phyloP scores from a whole-genome alignment of 2,329 filamentous ascomycete genomes.

The Venturia effusa region DNA sequence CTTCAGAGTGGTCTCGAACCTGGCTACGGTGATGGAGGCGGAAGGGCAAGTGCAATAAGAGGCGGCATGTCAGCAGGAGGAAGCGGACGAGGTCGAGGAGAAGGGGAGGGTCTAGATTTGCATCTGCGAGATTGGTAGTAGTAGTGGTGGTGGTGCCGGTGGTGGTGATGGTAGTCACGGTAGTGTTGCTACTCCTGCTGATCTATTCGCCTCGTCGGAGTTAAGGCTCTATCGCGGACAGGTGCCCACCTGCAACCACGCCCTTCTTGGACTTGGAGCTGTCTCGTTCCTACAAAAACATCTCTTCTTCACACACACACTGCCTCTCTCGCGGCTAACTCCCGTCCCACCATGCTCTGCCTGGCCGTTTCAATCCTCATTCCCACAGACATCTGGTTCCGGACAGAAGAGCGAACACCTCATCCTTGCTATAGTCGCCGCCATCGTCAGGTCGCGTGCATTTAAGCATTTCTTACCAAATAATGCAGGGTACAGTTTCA shows the following conservation, averaged over 20 bases:
- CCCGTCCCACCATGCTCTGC: neutral
- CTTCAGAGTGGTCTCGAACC: neutral
- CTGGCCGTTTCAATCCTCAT: neutral
- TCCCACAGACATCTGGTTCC: neutral
- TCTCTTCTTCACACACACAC: too few species aligned
- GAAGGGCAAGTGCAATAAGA: neutral
- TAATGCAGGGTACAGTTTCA: too few species aligned
- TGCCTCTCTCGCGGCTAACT: neutral
- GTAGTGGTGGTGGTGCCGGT: too few species aligned
- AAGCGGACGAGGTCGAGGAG: neutral
- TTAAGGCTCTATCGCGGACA: neutral
- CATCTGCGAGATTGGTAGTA: too few species aligned
- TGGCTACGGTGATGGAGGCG: too few species aligned
- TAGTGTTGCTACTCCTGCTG: neutral
- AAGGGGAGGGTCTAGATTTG: neutral
- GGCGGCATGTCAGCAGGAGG: neutral
- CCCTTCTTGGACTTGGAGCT: too few species aligned
- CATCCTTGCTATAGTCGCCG: neutral
- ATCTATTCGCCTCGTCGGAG: neutral
- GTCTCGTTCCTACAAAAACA: too few species aligned
- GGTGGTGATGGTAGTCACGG: neutral
- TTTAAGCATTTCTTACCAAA: too few species aligned
- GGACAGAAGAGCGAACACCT: neutral
- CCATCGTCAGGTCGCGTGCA: too few species aligned
- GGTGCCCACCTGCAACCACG: neutral